Conservation (phyloP, 441 rosid species). For the Adansonia madagascariensis region DNA sequence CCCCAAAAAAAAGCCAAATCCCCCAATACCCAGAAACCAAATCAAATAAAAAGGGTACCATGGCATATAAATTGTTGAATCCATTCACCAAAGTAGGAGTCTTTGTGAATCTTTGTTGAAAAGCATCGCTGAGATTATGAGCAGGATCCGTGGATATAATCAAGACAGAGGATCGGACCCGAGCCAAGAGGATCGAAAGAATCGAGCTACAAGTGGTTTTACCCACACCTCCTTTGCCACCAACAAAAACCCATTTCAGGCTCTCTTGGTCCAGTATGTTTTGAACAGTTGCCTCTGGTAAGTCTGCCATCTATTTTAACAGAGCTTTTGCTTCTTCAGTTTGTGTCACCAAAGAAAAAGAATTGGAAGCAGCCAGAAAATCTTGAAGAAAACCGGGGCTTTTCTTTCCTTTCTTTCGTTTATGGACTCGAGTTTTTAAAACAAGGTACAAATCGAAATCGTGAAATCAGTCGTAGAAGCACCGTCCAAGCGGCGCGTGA, state of each 20-base stretch:
- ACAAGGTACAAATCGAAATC: background rate
- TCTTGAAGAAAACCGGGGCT: background rate
- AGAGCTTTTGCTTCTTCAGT: background rate
- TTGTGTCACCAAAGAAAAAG: background rate
- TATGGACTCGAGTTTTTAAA: background rate
- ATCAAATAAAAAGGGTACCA: conserved; percentile 52
- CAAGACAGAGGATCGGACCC: conserved; percentile 86
- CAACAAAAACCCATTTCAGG: conserved; percentile 97
- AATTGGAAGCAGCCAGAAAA: background rate
- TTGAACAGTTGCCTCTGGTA: conserved; percentile 68
- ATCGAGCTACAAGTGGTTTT: conserved; percentile 98
- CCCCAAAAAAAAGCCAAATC: background rate
- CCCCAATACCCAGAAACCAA: conserved; percentile 10
- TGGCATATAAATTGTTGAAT: conserved; percentile 89
- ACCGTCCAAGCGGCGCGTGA: background rate
- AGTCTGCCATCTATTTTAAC: conserved; percentile 39
- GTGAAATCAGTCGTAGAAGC: background rate
- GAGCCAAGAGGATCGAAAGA: conserved; percentile 72
- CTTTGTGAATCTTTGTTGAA: conserved; percentile 94
- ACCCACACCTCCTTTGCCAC: conserved; percentile 98
- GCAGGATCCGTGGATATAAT: conserved; percentile 99
- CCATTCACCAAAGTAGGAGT: conserved; percentile 88
- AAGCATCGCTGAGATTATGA: conserved; percentile 99
- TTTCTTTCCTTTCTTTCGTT: background rate
- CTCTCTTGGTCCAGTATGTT: conserved; percentile 81